Base-by-base conservation (phyloP, 306 rosid species). In the Trifolium repens region DNA sequence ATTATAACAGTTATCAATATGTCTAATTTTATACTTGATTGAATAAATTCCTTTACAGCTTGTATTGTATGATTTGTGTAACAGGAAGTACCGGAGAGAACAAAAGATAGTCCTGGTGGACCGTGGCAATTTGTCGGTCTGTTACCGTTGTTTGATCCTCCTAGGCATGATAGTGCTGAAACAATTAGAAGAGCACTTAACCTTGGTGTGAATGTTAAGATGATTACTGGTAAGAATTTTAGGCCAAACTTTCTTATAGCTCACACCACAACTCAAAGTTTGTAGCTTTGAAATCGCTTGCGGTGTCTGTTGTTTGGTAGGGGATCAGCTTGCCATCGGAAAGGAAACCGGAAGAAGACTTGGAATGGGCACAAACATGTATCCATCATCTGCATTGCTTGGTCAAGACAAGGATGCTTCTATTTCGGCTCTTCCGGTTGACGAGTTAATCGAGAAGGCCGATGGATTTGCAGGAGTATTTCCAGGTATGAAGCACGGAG, bases 301-400 rank as follows among this genome's bases (percentile, higher is more conserved):
- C 66, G 72, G 66, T 19, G 40, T 57, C 19, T 71, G 54, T 76
- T 24, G 9, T 60, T 69, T 22, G 67, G 52, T 63, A 94, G 98
- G 98, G 62, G 98, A 94, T 84, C 98, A 94, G 80, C 93, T 91
- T 74, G 98, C 98, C 79, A 94, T 94, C 74, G 97, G 71, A 68
- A 94, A 91, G 90, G 98, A 91, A 88, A 91, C 96, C 0, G 98
- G 98, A 2, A 83, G 98, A 46, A 90, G 98, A 78, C 98, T 91
- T 69, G 98, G 98, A 39, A 94, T 94, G 98, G 98, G 98, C 74
- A 90, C 98, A 71, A 94, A 94, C 83, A 94, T 91, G 97, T 91
- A 94, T 80, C 98, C 98, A 10, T 94, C 97, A 69, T 94, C 98
- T 61, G 78, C 97, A 57, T 85, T 94, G 88, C 98, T 94, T 44